phyloP scores from a whole-genome alignment of 768 basidiomycete genomes.

The Termitomyces eurrhizus region DNA sequence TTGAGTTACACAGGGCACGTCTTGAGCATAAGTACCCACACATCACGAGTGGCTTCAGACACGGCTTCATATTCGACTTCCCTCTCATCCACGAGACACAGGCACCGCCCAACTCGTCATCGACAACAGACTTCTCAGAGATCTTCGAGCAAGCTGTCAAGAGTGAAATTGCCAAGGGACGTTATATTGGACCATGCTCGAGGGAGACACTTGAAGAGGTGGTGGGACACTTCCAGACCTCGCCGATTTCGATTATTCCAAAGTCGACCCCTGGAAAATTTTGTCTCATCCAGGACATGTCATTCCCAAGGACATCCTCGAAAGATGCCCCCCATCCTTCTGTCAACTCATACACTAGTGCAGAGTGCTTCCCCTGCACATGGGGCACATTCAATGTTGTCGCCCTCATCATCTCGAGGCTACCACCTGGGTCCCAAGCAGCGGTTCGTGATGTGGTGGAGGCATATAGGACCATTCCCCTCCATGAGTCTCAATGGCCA shows the following conservation, averaged over 20 bases:
- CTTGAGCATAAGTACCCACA: background rate
- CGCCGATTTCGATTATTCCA: too few relatives aligned
- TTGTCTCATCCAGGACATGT: slow-evolving; percentile 26
- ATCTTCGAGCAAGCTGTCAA: background rate
- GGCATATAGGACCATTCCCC: slow-evolving; percentile 10
- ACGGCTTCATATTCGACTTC: background rate
- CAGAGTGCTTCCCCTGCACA: slow-evolving; percentile 27
- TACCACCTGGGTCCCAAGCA: too few relatives aligned
- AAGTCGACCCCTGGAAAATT: slow-evolving; percentile 22
- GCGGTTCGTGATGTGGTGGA: slow-evolving; percentile 11
- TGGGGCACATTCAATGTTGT: slow-evolving; percentile 22
- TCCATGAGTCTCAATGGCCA: slow-evolving; percentile 11
- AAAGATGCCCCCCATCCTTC: slow-evolving; percentile 2
- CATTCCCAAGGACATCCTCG: slow-evolving; percentile 3
- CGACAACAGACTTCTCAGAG: background rate
- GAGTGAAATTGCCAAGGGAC: slow-evolving; percentile 8
- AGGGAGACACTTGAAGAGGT: slow-evolving; percentile 8
- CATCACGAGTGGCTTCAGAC: background rate
- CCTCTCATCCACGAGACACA: background rate
- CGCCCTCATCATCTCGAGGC: background rate
- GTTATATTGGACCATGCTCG: slow-evolving; percentile 18
- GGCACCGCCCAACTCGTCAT: background rate
- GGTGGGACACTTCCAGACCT: slow-evolving; percentile 26
- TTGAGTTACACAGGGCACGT: background rate
- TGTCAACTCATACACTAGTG: slow-evolving; percentile 20